Conservation (phyloP, 2,329 filamentous ascomycete species). For the Canariomyces notabilis region DNA sequence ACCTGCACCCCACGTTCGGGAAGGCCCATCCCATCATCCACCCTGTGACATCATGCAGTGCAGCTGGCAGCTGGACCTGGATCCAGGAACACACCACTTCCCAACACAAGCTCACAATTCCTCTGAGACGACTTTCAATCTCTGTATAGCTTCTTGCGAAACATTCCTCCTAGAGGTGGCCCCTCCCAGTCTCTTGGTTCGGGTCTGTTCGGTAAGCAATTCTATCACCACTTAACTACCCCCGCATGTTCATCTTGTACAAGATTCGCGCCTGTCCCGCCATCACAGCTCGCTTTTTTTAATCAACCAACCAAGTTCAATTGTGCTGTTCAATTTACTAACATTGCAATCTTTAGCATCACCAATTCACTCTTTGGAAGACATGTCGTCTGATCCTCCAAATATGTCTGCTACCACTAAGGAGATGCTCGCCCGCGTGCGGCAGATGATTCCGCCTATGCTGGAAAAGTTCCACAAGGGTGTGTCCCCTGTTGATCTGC, state of each 20-base stretch:
- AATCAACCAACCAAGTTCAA: no score
- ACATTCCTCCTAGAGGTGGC: neutral
- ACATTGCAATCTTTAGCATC: no score
- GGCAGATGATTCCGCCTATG: constrained; percentile 91
- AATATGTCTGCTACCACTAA: constrained; percentile 66
- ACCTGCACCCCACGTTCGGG: no score
- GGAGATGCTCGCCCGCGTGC: constrained; percentile 72
- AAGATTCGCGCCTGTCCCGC: no score
- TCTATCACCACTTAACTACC: no score
- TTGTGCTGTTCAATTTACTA: no score
- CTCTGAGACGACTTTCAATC: neutral
- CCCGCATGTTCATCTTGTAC: no score
- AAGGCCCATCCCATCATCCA: no score
- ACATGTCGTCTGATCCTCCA: constrained; percentile 24
- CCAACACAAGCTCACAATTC: neutral
- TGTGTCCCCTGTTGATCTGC: constrained; percentile 32
- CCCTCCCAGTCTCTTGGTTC: neutral
- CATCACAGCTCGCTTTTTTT: no score
- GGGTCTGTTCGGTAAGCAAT: neutral
- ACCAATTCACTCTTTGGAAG: neutral
- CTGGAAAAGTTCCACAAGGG: constrained; percentile 95
- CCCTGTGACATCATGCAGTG: constrained; percentile 14
- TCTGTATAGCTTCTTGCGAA: neutral
- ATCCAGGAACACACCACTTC: neutral
- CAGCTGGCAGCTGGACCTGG: neutral